These are phyloP conservation scores for Boehmeria nivea DNA, from an alignment of 306 rosid species.

Conservation along the genomic window DNA sequence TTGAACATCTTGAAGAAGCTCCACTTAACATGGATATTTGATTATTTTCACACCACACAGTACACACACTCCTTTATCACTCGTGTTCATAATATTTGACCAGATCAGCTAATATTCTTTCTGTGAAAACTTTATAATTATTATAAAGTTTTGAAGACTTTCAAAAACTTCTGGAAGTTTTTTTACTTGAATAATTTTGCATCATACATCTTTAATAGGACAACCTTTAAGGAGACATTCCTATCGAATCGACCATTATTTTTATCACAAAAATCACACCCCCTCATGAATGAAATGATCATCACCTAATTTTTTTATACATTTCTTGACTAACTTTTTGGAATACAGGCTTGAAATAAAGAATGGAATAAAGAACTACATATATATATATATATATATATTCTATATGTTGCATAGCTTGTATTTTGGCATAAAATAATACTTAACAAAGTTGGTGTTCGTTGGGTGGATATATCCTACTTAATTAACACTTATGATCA, in stretches of 20 bases:
- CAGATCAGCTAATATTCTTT: background rate
- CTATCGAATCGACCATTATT: background rate
- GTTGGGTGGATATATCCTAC: background rate
- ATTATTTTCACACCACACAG: background rate
- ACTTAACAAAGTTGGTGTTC: background rate
- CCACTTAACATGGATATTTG: no score
- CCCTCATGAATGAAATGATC: background rate
- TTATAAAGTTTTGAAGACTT: conserved; percentile 19
- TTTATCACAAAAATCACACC: background rate
- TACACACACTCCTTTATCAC: background rate
- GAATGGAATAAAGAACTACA: no score
- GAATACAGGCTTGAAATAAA: no score
- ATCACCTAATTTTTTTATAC: no score
- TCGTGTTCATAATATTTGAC: conserved; percentile 15
- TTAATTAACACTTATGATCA: background rate
- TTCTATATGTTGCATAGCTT: background rate
- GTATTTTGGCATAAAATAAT: background rate
- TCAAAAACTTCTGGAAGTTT: conserved; percentile 31
- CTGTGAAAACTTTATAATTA: background rate
- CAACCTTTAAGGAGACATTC: background rate
- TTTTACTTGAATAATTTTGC: background rate
- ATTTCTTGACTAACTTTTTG: background rate
- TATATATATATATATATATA: background rate
- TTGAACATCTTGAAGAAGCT: no score
- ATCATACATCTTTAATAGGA: conserved; percentile 9